These are phyloP conservation scores for Myrica gale DNA, from an alignment of 306 rosid species.

Conservation along the genomic window DNA sequence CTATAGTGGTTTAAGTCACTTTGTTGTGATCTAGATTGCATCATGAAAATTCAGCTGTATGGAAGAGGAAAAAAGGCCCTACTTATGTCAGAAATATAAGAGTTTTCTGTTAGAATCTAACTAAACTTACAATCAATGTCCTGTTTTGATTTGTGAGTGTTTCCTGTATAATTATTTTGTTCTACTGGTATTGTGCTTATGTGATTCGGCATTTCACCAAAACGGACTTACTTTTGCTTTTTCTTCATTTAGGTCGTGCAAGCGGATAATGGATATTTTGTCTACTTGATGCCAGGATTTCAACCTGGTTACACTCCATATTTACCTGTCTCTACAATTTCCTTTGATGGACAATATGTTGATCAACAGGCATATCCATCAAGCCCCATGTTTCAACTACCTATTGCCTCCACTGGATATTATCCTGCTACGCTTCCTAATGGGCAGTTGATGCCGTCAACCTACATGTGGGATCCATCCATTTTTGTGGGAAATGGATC, in stretches of 20 bases:
- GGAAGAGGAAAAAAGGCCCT: background rate
- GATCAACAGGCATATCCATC: slow-evolving; percentile 58
- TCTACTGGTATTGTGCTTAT: background rate
- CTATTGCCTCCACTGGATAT: slow-evolving; percentile 52
- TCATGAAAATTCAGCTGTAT: background rate
- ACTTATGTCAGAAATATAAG: background rate
- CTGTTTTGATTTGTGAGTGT: background rate
- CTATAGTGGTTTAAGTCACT: background rate
- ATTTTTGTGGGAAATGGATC: slow-evolving; percentile 44
- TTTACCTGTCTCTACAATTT: slow-evolving; percentile 42
- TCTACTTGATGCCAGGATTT: slow-evolving; percentile 69
- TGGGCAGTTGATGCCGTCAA: slow-evolving; percentile 51
- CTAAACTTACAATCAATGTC: background rate
- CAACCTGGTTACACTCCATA: slow-evolving; percentile 59
- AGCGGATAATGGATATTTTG: slow-evolving; percentile 80
- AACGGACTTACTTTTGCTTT: slow-evolving; percentile 26
- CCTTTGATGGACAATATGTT: slow-evolving; percentile 61
- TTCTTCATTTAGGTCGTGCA: slow-evolving; percentile 68
- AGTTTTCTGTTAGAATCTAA: background rate
- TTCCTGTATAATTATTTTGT: background rate
- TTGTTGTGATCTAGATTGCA: background rate
- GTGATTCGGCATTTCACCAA: background rate
- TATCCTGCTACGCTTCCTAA: slow-evolving; percentile 42
- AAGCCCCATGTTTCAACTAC: slow-evolving; percentile 51
- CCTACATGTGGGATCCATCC: slow-evolving; percentile 52